phyloP scores from a whole-genome alignment of 2,329 filamentous ascomycete species.

The Cyclaneusma minus region DNA sequence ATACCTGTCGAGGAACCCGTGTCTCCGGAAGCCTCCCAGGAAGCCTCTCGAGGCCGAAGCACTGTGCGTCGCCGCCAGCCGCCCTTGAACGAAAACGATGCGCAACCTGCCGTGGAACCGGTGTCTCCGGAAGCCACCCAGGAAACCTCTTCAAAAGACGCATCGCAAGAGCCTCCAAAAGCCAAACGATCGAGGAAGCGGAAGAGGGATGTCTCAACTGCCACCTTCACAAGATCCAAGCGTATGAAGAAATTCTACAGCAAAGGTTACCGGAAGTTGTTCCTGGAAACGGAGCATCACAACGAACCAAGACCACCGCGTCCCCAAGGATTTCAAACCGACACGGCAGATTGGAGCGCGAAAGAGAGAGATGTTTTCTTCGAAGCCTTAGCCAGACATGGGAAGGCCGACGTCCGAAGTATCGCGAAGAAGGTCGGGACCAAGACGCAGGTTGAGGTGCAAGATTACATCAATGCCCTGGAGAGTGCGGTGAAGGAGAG shows the following conservation, averaged over 20 bases:
- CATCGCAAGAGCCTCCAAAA: conserved; percentile 2
- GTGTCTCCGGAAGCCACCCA: neutral
- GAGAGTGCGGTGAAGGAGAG: conserved; percentile 8
- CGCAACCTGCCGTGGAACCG: neutral
- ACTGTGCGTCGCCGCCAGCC: no score
- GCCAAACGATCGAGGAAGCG: conserved; percentile 8
- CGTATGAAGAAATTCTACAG: conserved; percentile 26
- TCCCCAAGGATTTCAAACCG: conserved; percentile 41
- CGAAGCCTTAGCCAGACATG: conserved; percentile 44
- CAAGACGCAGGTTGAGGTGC: conserved; percentile 63
- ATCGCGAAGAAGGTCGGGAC: conserved; percentile 49
- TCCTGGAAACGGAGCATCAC: conserved; percentile 11
- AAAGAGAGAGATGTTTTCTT: conserved; percentile 61
- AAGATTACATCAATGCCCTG: conserved; percentile 51
- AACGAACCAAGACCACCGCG: conserved; percentile 14
- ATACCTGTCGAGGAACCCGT: no score
- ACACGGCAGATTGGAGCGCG: conserved; percentile 52
- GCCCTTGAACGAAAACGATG: no score
- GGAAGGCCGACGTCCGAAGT: conserved; percentile 41
- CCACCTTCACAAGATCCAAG: conserved; percentile 11
- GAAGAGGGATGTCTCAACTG: conserved; percentile 5
- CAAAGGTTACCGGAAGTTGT: conserved; percentile 25
- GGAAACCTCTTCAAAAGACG: conserved; percentile 1
- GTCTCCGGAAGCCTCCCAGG: no score
- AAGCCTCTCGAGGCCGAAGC: no score